Conservation (phyloP, 129 eudicot genomes). For the Daucus carota region DH1_v3.0 NC_030389.2:1022001-1022500, state of each 20-base stretch:
- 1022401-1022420: no score
- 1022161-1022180: conserved; percentile 51
- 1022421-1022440: not conserved
- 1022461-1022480: not conserved
- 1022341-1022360: not conserved
- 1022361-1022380: not conserved
- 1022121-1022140: no score
- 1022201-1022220: conserved; percentile 57
- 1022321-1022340: not conserved
- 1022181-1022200: conserved; percentile 45
- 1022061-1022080: no score
- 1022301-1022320: no score
- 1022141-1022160: conserved; percentile 33
- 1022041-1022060: no score
- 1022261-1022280: no score
- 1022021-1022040: no score
- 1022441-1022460: not conserved
- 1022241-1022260: not conserved
- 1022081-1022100: no score
- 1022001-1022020: no score
- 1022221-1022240: conserved; percentile 21
- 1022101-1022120: no score
- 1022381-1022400: no score
- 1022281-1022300: not conserved
- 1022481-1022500: not conserved